Evolutionary conservation across 2,329 filamentous ascomycete species (phyloP).

Genomic region (Purpureocillium takamizusanense): DNA sequence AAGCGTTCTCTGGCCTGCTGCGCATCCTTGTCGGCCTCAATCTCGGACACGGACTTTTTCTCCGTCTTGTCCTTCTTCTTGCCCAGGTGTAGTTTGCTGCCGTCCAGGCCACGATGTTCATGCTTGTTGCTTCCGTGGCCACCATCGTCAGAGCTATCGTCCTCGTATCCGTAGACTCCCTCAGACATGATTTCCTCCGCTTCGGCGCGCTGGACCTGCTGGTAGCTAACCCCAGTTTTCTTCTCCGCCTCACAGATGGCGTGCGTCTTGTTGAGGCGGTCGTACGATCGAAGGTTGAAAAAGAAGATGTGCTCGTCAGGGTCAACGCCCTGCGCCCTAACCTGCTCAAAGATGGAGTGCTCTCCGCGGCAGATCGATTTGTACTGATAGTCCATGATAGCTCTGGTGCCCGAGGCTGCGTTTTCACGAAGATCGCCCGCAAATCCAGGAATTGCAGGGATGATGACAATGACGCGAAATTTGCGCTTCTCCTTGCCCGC

Average conservation of each 20-base stretch:
- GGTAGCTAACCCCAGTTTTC: conserved; percentile 73
- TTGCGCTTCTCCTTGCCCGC: conserved; percentile 77
- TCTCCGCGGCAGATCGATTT: conserved; percentile 90
- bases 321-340: conserved; percentile 64
- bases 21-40: conserved; percentile 26
- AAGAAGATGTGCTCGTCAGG: conserved; percentile 77
- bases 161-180: conserved; percentile 54
- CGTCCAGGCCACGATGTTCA: not conserved
- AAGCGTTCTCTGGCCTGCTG: conserved; percentile 42
- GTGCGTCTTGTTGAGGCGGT: conserved; percentile 78
- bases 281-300: conserved; percentile 90
- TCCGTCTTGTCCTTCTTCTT: conserved; percentile 38
- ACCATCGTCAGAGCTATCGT: conserved; percentile 22
- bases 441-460: conserved; percentile 88
- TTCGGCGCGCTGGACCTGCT: conserved; percentile 78
- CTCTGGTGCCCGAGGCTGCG: conserved; percentile 75
- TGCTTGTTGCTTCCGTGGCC: not conserved
- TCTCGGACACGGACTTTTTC: conserved; percentile 16
- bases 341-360: conserved; percentile 78
- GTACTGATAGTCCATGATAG: conserved; percentile 99
- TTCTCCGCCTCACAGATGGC: conserved; percentile 67
- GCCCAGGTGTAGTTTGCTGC: conserved; percentile 18
- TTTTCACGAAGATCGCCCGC: conserved; percentile 81
- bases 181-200: conserved; percentile 80
- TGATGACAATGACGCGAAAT: conserved; percentile 83